phyloP scores from a whole-genome alignment of 2,329 filamentous ascomycete species.

The Penicillium sp. region DNA sequence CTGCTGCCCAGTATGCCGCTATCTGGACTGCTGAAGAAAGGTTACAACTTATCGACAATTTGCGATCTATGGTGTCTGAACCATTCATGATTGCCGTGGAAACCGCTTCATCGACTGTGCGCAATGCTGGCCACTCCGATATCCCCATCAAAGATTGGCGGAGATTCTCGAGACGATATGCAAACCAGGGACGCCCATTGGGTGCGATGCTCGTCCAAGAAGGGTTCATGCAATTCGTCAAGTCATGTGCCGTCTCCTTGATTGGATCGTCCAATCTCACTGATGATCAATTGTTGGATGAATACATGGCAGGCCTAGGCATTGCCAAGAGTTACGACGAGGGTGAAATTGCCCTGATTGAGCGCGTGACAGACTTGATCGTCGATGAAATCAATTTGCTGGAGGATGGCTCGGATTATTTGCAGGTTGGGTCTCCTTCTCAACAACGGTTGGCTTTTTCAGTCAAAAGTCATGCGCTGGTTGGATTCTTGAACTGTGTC shows the following conservation, averaged over 20 bases:
- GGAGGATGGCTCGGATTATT: constrained; percentile 84
- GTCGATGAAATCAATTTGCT: constrained; percentile 78
- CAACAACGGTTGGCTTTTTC: constrained; percentile 82
- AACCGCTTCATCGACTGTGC: constrained; percentile 81
- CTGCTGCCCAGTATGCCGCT: constrained; percentile 66
- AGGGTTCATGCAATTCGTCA: constrained; percentile 78
- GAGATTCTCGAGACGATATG: constrained; percentile 75
- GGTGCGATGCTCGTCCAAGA: constrained; percentile 88
- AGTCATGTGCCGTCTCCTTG: constrained; percentile 69
- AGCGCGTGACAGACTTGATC: constrained; percentile 63
- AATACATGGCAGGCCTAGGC: constrained; percentile 58
- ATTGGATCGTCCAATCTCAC: constrained; percentile 56
- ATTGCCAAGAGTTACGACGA: constrained; percentile 38
- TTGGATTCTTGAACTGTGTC: constrained; percentile 79
- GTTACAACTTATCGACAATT: constrained; percentile 62
- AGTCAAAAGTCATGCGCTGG: constrained; percentile 75
- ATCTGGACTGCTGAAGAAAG: constrained; percentile 77
- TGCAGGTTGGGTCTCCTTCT: constrained; percentile 75
- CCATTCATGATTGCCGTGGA: constrained; percentile 80
- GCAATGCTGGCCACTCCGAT: constrained; percentile 66
- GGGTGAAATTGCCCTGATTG: constrained; percentile 42
- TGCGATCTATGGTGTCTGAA: constrained; percentile 73
- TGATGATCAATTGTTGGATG: constrained; percentile 63
- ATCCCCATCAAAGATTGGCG: constrained; percentile 76
- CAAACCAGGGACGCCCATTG: constrained; percentile 69